Evolutionary conservation across 345 rosid genomes (phyloP), one percentile per base, ranked within the genome.

Genomic region (Alliaria petiolata): DNA sequence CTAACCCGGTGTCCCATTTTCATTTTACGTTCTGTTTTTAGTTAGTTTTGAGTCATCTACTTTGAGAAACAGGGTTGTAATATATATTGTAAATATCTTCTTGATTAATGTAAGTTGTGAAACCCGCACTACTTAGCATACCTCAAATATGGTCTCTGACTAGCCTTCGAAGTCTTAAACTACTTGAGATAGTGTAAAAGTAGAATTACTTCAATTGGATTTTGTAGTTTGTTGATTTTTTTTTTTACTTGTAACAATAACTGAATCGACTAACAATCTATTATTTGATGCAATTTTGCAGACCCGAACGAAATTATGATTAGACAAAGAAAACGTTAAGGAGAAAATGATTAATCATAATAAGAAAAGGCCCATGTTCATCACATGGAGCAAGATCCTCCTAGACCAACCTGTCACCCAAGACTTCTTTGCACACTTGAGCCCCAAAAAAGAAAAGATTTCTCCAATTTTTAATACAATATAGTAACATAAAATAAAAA

Each of bases 361-460:
- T 38, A 28, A 58, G 67, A 3, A 60, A 75, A 62, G 17, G 46
- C 16, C 54, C 75, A 76, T 76, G 71, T 76, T 68, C 65, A 68
- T 62, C 69, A 75, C 64, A 68, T 68, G 74, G 58, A 43, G 33
- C 8, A 76, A 75, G 74, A 75, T 70, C 76, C 76, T 63, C 54
- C 22, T 2, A 11, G 39, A 38, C 68, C 70, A 54, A 45, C 45
- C 79, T 70, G 79, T 69, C 79, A 76, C 63, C 38, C 20, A 30
- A 55, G 79, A 62, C 75, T 76, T 61, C n/a, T 35, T 69, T 69
- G 33, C 43, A 69, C 77, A 61, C 74, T 74, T 4, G 30, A 26
- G 3, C 16, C 17, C 4, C 1, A 19, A 28, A 20, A 47, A 14
- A 16, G 0, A 3, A 58, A 12, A 13, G 13, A 22, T 25, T 68